Conservation (phyloP, 2,329 filamentous ascomycete species). For the Mollisia scopiformis region DNA sequence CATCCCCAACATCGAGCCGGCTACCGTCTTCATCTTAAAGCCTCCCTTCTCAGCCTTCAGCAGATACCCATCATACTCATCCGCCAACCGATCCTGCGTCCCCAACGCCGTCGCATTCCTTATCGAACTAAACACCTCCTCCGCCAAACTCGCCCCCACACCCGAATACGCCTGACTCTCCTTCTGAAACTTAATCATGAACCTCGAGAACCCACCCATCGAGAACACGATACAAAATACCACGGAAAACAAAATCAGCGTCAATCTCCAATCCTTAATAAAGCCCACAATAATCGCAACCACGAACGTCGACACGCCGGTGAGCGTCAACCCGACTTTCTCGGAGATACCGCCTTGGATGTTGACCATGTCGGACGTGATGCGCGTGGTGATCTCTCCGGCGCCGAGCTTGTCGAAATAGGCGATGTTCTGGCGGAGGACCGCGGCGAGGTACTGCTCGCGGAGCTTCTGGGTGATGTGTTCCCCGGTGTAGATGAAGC, state of each 20-base stretch:
- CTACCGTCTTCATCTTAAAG: constrained; percentile 67
- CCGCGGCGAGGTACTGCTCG: constrained; percentile 79
- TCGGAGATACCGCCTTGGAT: constrained; percentile 92
- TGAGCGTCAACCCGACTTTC: constrained; percentile 77
- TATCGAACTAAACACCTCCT: constrained; percentile 90
- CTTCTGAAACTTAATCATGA: constrained; percentile 80
- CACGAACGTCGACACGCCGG: constrained; percentile 79
- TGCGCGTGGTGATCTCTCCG: constrained; percentile 88
- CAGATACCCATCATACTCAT: constrained; percentile 78
- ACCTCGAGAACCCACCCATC: constrained; percentile 73
- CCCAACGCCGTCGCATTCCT: constrained; percentile 89
- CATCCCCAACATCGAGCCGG: constrained; percentile 76
- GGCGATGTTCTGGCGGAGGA: constrained; percentile 83
- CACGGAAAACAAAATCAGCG: constrained; percentile 79
- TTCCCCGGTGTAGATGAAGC: constrained; percentile 85
- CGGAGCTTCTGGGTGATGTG: constrained; percentile 77
- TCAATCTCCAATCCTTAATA: constrained; percentile 90
- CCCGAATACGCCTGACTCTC: constrained; percentile 76
- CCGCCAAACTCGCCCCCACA: constrained; percentile 80
- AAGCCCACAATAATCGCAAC: constrained; percentile 85
- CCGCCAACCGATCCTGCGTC: constrained; percentile 83
- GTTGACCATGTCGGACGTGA: constrained; percentile 88
- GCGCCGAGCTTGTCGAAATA: constrained; percentile 91
- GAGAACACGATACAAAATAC: constrained; percentile 74
- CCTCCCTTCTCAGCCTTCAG: constrained; percentile 73